A percentile compares a stretch with the other conserved stretches of the same genome.
phyloP scores from a whole-genome alignment of 2,329 filamentous ascomycete species.

The Mariannaea sp. region DNA sequence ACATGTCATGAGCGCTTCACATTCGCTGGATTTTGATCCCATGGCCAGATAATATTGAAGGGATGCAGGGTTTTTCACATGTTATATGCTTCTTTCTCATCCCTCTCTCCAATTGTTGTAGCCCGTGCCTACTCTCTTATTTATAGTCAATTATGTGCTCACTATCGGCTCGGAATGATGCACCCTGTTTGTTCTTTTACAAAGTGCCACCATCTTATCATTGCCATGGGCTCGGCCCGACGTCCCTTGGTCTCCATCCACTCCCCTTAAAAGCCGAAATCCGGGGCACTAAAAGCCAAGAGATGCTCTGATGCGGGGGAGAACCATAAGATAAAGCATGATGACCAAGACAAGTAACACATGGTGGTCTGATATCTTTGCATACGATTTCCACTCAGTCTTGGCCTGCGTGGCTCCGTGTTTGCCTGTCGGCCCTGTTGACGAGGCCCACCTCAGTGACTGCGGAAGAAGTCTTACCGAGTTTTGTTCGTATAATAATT shows the following conservation, averaged over 20 bases:
- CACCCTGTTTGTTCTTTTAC: no score
- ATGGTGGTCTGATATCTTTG: conserved; percentile 5
- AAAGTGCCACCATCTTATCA: neutral
- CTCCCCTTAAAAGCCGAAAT: neutral
- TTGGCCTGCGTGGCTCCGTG: neutral
- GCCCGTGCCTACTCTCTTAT: neutral
- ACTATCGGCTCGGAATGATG: neutral
- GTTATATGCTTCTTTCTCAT: no score
- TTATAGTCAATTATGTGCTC: neutral
- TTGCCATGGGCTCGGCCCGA: neutral
- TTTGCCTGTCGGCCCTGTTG: neutral
- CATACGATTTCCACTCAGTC: no score
- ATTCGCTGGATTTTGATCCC: neutral
- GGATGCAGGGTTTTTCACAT: neutral
- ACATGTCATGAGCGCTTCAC: neutral
- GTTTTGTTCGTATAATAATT: neutral
- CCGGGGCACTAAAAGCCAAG: conserved; percentile 7
- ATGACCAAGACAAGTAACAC: neutral
- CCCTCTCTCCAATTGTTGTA: no score
- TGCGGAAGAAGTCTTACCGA: neutral
- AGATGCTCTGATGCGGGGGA: neutral
- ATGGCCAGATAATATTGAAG: neutral
- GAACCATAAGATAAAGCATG: neutral
- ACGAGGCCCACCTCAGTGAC: neutral
- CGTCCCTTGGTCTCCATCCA: neutral